Base-by-base conservation (phyloP, 306 rosid genomes). In the Trifolium pratense region DNA sequence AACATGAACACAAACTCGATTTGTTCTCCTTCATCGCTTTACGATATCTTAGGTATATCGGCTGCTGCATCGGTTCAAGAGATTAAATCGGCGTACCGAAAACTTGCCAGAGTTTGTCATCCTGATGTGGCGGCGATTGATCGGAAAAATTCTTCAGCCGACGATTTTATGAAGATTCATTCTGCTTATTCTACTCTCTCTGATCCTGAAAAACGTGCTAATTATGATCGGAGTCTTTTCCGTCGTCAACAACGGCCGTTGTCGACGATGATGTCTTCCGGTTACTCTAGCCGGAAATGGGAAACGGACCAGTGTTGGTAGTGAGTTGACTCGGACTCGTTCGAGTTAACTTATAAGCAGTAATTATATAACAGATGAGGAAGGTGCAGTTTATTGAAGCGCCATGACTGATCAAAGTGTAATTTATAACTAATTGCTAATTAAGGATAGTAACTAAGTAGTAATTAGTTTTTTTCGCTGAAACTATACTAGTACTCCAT, bases 181-280 rank as follows among this genome's bases (percentile, higher is more conserved):
- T 85, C 85, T 2, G 99, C 99, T 0, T 95, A 95, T 79, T 87
- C 97, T 62, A 95, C 97, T 0, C 86, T 95, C 0, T 87, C 99
- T 7, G 99, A 95, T 58, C 97, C 97, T 3, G 79, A 60, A 0
- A 91, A 95, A 71, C 97, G 99, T 18, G 97, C 99, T 43, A 89
- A 36, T 12, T 95, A 95, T 79, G 97, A 95, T 20, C 72, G 84
- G 74, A 85, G 84, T 57, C 40, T 72, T 1, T 65, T 87, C 69
- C 85, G 81, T 13, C 82, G 83, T 36, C 76, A 12, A 37, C 91
- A 84, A 26, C 91, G 84, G 55, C 97, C 95, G 55, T 20, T 86
- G 76, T 62, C 91, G 10, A 40, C 55, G 74, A 60, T 74, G n/a
- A 86, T 71, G 3, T 43, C 49, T 43, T 78, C 95, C 20, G 85